These are phyloP conservation scores for Ascochyta clinopodiicola DNA, from an alignment of 2,329 filamentous ascomycete genomes.

Conservation along the genomic window DNA sequence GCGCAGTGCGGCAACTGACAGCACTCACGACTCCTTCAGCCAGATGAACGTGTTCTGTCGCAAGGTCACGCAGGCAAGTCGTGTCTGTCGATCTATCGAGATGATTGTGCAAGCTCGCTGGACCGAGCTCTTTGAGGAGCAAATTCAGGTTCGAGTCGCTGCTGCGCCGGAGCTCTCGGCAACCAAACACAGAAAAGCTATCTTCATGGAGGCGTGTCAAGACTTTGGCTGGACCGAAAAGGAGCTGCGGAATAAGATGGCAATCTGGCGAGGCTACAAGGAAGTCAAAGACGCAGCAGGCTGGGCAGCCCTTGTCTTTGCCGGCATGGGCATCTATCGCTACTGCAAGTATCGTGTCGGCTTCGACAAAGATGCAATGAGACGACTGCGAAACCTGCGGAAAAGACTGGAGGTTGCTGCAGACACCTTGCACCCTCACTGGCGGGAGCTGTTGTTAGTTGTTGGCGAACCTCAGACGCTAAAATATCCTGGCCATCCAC, in stretches of 20 bases:
- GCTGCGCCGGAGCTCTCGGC: conserved; percentile 51
- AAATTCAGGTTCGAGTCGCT: conserved; percentile 53
- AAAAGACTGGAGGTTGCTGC: conserved; percentile 61
- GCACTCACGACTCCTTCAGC: conserved; percentile 41
- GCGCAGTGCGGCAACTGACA: conserved; percentile 18
- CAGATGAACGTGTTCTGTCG: conserved; percentile 54
- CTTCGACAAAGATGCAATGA: conserved; percentile 60
- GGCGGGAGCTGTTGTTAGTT: conserved; percentile 59
- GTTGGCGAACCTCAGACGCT: conserved; percentile 53
- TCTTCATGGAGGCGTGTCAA: conserved; percentile 60
- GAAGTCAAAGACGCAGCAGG: conserved; percentile 65
- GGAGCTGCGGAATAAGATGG: conserved; percentile 61
- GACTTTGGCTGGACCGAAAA: conserved; percentile 65
- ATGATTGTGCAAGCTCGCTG: conserved; percentile 65
- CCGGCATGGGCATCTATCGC: conserved; percentile 64
- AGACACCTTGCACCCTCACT: conserved; percentile 60
- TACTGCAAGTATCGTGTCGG: conserved; percentile 67
- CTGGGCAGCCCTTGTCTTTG: conserved; percentile 63
- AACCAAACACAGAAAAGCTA: conserved; percentile 59
- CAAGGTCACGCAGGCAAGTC: conserved; percentile 58
- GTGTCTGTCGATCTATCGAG: conserved; percentile 63
- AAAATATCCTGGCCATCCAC: conserved; percentile 57
- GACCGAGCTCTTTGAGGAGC: conserved; percentile 62
- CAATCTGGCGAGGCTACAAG: conserved; percentile 65
- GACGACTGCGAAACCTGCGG: conserved; percentile 53